phyloP scores from a whole-genome alignment of 352 stramenopile species.

The Globisporangium lucens region DNA sequence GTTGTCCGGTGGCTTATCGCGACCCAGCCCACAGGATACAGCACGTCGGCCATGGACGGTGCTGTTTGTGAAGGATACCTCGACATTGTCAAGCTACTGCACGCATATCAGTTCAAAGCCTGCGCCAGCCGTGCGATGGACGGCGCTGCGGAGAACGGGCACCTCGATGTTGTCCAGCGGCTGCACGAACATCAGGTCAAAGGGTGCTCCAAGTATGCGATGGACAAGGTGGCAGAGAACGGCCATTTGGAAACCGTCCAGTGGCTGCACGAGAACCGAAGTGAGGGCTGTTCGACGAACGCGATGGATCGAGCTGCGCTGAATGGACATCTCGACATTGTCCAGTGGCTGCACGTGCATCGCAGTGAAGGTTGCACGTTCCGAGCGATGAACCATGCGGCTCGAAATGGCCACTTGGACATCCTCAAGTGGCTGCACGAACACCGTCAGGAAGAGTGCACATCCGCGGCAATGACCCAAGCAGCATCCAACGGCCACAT shows the following conservation, averaged over 20 bases:
- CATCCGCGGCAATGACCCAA: slow-evolving; percentile 11
- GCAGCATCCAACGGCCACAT: background rate
- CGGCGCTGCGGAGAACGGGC: slow-evolving; percentile 1
- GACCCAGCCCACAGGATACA: background rate
- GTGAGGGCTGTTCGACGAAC: slow-evolving; percentile 9
- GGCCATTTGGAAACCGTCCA: slow-evolving; percentile 2
- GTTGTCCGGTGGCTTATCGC: slow-evolving; percentile 1
- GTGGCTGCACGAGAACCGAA: slow-evolving; percentile 1
- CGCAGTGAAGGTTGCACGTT: background rate
- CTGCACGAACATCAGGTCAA: background rate
- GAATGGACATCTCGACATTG: background rate
- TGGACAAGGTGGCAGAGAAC: slow-evolving; percentile 12
- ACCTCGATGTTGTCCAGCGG: slow-evolving; percentile 4
- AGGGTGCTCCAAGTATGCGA: slow-evolving; percentile 7
- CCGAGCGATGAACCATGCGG: background rate
- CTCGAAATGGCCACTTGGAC: background rate
- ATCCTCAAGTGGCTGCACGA: slow-evolving; percentile 11
- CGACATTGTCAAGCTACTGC: slow-evolving; percentile 3
- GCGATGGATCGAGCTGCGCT: no score
- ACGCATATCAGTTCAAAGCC: slow-evolving; percentile 1
- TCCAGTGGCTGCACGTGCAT: slow-evolving; percentile 26
- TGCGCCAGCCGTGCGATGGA: slow-evolving; percentile 14
- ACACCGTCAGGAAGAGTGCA: slow-evolving; percentile 13
- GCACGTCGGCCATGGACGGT: background rate
- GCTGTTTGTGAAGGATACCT: background rate